Evolutionary conservation across 192 early-diverging fungal genomes (phyloP), one percentile per base, ranked within the genome.

Genomic region (Tieghemiomyces parasiticus): DNA sequence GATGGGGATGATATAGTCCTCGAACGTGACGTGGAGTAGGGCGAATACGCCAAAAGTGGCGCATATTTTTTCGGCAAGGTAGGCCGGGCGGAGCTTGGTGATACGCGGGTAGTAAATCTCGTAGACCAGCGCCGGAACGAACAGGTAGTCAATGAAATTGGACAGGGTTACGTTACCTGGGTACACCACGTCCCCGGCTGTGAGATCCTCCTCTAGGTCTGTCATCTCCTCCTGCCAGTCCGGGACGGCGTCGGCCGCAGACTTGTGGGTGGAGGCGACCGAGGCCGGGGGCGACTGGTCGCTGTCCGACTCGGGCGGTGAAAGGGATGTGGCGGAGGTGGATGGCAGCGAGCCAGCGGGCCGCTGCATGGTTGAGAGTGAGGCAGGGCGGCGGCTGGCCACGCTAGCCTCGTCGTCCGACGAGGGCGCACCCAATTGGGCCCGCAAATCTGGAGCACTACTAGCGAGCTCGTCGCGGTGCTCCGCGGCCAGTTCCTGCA

Each of bases 31-130:
- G 64, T 90, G 90, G 14, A 97, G 72, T 3, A 93, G 68, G 3
- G 83, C 65, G 63, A 94, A 89, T 10, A 81, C 89, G 9, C 85
- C 90, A 14, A 88, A 66, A 0, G 84, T 89, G 3, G 87, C 88
- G 12, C 82, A 66, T 2, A 78, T 60, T 65, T 93, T 91, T 71
- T 93, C 90, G 28, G 87, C 76, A n/a, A 97, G 78, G 62, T 93
- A 94, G 62, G 78, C 76, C 35, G 81, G 86, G 13, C 91, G 86
- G 67, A 97, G 91, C 14, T 79, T 75, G 55, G 68, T 62, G 10
- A 90, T 95, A 33, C 94, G 78, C 42, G 94, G 94, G 64, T 93
- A 97, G 61, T 90, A 84, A 35, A 94, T 71, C 69, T 93, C 88
- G 62, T 97, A 97, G 8, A 97, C 93, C 56, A 97, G 75, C 10